phyloP scores from a whole-genome alignment of 352 stramenopile genomes.

The Pythium plurisporium region DNA sequence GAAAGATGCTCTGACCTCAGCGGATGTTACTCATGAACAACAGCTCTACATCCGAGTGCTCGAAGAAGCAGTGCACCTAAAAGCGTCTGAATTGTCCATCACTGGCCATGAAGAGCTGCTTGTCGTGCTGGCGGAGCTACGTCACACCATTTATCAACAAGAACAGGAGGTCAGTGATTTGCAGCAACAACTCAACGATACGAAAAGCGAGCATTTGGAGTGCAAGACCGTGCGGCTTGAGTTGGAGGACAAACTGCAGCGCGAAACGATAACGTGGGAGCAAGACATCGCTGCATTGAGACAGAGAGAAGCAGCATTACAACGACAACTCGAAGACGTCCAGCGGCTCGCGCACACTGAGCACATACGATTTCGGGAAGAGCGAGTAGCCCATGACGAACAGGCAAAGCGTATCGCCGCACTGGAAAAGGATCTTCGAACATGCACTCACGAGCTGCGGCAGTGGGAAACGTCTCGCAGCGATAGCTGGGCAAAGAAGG shows the following conservation, averaged over 20 bases:
- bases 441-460: conserved; percentile 4
- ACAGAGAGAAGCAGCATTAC: conserved; percentile 27
- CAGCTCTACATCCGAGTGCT: conserved; percentile 68
- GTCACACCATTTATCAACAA: conserved; percentile 74
- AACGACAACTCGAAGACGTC: conserved; percentile 24
- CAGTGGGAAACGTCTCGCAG: conserved; percentile 8
- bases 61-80: conserved; percentile 71
- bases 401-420: conserved; percentile 13
- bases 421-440: conserved; percentile 23
- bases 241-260: conserved; percentile 5
- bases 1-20: not conserved
- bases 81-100: conserved; percentile 60
- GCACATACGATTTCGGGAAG: conserved; percentile 15
- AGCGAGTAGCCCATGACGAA: conserved; percentile 6
- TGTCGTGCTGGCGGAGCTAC: conserved; percentile 65
- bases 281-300: conserved; percentile 17
- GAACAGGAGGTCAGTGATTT: conserved; percentile 44
- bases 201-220: conserved; percentile 8
- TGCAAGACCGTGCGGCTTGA: conserved; percentile 12
- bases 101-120: conserved; percentile 74
- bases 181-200: not conserved
- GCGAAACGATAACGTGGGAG: conserved; percentile 5
- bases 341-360: conserved; percentile 32
- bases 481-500: conserved; percentile 17
- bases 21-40: conserved; percentile 33